Percentiles rank a stretch among this genome's conserved stretches.
Evolutionary conservation across 495 filamentous ascomycete genomes (phyloP).

Genomic region (Clavariopsis aquatica): DNA sequence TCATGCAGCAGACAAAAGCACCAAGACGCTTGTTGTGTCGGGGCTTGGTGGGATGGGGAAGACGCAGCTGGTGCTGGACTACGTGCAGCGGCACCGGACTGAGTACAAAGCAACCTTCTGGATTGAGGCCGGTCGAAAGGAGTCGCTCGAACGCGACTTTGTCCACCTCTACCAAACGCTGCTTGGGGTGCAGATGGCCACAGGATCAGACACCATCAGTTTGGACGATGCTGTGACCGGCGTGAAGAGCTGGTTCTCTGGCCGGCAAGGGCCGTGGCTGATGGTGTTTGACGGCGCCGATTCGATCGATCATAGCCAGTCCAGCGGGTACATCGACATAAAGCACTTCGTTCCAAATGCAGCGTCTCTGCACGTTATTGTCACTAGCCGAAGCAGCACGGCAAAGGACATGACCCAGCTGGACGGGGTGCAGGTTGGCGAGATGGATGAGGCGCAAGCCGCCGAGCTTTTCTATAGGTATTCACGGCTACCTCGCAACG

Average conservation of each 20-base stretch:
- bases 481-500: too few relatives aligned
- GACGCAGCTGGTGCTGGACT: conserved; percentile 35
- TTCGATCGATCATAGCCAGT: conserved; percentile 9
- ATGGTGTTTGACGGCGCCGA: conserved; percentile 29
- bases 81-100: conserved; percentile 19
- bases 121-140: conserved; percentile 36
- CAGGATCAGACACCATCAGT: neutral
- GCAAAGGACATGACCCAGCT: conserved; percentile 17
- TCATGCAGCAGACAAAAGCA: neutral
- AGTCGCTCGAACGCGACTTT: conserved; percentile 32
- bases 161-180: conserved; percentile 12
- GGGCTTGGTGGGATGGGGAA: conserved; percentile 40
- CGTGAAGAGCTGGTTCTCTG: conserved; percentile 25
- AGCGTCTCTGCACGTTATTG: conserved; percentile 12
- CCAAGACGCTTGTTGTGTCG: conserved; percentile 19
- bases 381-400: conserved; percentile 19
- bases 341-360: conserved; percentile 23
- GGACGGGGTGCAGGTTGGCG: conserved; percentile 18
- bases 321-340: conserved; percentile 7
- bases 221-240: conserved; percentile 19
- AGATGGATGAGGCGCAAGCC: conserved; percentile 14
- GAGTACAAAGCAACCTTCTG: conserved; percentile 36
- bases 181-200: neutral
- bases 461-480: conserved; percentile 1
- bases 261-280: conserved; percentile 19